Evolutionary conservation across 2,329 filamentous ascomycete species (phyloP), one percentile per base, ranked within the genome.

Genomic region (Cytospora piceae): DNA sequence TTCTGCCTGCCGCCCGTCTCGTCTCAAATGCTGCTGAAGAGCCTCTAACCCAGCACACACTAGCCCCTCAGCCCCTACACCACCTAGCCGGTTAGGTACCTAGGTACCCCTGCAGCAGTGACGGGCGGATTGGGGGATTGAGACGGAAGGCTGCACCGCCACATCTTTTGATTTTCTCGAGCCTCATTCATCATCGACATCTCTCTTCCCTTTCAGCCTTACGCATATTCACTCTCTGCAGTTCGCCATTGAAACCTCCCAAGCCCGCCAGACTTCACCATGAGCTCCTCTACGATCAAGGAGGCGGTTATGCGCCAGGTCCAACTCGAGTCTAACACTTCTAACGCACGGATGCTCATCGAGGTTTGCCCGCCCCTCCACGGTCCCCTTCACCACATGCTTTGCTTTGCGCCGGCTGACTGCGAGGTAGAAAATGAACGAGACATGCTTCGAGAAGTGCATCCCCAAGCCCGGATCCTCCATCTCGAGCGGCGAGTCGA

Each of bases 391-490:
- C 27, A 27, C 61, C 55, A 46, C 29, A 27, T 54, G 7, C 5
- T 8, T 15, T 42, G 24, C 24, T 37, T 49, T 60, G 63, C 59
- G 63, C 59, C 60, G 11, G 57, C 66, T 68, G 24, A 68, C 29
- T 53, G 27, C 24, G 9, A 37, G 37, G 2, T 63, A 93, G 89
- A 93, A 91, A 86, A 85, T 94, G 77, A 92, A 93, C 78, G 85
- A 91, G 72, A 88, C 90, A 78, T 94, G 91, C 82, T 94, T 93
- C 80, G 86, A 91, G 56, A 88, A 87, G 76, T 94, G 91, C 77
- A 80, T 94, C 20, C 83, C 90, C 58, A 88, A 89, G 73, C 89
- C 91, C 62, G 88, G 90, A 65, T 77, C 82, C 58, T 87, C 86
- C 62, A 79, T 94, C 64, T 89, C 88, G 58, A 85, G 83, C 77